These are phyloP conservation scores for Paecilomyces sp. DNA, from an alignment of 2,329 filamentous ascomycete species.

Conservation along the genomic window DNA sequence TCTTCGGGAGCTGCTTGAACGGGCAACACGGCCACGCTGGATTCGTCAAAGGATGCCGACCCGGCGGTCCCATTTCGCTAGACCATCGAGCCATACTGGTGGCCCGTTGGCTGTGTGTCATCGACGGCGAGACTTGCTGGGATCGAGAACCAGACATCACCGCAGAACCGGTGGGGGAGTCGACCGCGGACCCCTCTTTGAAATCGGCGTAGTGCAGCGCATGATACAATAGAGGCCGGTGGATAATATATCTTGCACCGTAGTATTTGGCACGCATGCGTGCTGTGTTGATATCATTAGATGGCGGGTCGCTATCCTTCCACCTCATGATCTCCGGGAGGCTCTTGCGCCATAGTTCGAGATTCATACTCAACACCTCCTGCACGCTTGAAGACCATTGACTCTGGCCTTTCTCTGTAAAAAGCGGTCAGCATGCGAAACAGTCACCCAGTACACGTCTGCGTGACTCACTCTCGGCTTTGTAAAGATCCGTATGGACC, in stretches of 20 bases:
- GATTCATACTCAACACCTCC: conserved; percentile 37
- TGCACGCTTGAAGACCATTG: conserved; percentile 33
- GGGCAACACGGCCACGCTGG: conserved; percentile 15
- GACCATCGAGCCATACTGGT: conserved; percentile 23
- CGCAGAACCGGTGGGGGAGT: conserved; percentile 25
- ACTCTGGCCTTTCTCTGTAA: conserved; percentile 22
- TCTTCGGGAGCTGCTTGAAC: conserved; percentile 33
- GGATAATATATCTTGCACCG: conserved; percentile 82
- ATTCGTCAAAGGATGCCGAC: conserved; percentile 3
- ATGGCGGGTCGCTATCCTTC: conserved; percentile 61
- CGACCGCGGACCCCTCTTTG: conserved; percentile 12
- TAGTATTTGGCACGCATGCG: conserved; percentile 90
- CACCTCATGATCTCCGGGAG: conserved; percentile 51
- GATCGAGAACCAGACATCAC: conserved; percentile 17
- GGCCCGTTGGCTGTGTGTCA: conserved; percentile 21
- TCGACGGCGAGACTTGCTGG: conserved; percentile 30
- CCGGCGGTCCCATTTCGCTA: conserved; percentile 27
- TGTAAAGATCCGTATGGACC: conserved; percentile 51
- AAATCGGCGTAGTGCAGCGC: conserved; percentile 45
- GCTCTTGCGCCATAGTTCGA: conserved; percentile 48
- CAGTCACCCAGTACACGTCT: neutral
- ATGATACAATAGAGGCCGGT: conserved; percentile 66
- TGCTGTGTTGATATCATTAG: conserved; percentile 70
- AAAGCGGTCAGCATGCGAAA: neutral
- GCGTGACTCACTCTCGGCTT: conserved; percentile 23